phyloP scores from a whole-genome alignment of 106 monocot genomes.

The Agapanthus africanus region DNA sequence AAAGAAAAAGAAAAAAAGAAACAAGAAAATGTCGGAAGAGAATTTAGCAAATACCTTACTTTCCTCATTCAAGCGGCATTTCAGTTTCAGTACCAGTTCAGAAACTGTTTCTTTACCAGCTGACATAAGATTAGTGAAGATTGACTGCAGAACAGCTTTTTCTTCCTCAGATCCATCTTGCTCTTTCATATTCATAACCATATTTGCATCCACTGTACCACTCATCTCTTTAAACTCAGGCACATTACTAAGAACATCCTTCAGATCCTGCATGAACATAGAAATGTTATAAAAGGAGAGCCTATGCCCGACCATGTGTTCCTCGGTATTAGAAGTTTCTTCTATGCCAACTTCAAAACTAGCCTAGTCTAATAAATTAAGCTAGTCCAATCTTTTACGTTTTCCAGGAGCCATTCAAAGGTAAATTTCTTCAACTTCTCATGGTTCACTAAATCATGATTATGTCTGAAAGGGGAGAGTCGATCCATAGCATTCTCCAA shows the following conservation, averaged over 20 bases:
- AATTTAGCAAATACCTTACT: constrained; percentile 66
- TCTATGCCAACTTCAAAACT: not conserved
- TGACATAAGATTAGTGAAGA: constrained; percentile 80
- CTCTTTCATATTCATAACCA: constrained; percentile 27
- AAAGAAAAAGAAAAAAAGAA: too few relatives aligned
- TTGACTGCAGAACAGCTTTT: constrained; percentile 36
- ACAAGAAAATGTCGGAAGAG: too few relatives aligned
- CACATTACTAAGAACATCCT: constrained; percentile 48
- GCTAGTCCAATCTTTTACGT: not conserved
- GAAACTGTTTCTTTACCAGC: constrained; percentile 49
- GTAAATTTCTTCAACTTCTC: not conserved
- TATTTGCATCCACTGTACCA: constrained; percentile 34
- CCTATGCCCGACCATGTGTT: not conserved
- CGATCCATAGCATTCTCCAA: not conserved
- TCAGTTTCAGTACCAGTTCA: constrained; percentile 45
- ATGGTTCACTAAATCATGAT: not conserved
- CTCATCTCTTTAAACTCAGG: constrained; percentile 74
- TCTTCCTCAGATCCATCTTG: constrained; percentile 18
- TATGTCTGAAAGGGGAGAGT: not conserved
- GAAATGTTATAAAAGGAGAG: not conserved
- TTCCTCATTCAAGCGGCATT: constrained; percentile 36
- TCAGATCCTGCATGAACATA: constrained; percentile 58
- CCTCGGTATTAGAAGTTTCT: not conserved
- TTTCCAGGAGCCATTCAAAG: not conserved
- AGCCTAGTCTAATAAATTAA: not conserved